phyloP scores from a whole-genome alignment of 345 rosid species.

The Balakata baccata region DNA sequence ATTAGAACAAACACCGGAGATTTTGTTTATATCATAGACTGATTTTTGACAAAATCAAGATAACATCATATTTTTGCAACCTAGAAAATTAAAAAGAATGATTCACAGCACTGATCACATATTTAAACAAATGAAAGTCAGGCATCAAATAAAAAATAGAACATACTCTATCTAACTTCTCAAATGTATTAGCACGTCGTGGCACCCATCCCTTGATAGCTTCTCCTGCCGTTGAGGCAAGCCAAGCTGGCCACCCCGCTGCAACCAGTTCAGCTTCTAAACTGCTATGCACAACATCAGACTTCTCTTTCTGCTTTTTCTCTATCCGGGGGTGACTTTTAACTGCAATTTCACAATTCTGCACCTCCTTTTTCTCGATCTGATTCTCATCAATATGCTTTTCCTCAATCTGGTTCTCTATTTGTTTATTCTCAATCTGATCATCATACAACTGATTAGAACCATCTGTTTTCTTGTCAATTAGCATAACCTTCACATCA shows the following conservation, averaged over 20 bases:
- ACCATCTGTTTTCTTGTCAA: conserved; percentile 50
- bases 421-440: conserved; percentile 41
- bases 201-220: conserved; percentile 87
- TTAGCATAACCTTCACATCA: conserved; percentile 49
- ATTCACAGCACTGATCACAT: neutral
- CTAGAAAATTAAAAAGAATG: neutral
- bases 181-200: conserved; percentile 55
- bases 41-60: neutral
- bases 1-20: neutral
- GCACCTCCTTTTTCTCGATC: conserved; percentile 26
- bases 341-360: conserved; percentile 17
- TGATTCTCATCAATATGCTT: conserved; percentile 16
- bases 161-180: conserved; percentile 77
- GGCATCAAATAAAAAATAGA: conserved; percentile 18
- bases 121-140: conserved; percentile 7
- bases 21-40: neutral
- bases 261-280: conserved; percentile 56
- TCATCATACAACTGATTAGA: conserved; percentile 46
- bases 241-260: conserved; percentile 97
- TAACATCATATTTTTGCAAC: neutral
- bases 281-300: conserved; percentile 39
- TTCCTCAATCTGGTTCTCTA: conserved; percentile 31
- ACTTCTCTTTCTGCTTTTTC: conserved; percentile 28
- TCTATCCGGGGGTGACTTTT: conserved; percentile 1
- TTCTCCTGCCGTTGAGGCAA: conserved; percentile 70